phyloP scores from a whole-genome alignment of 495 filamentous ascomycete genomes.

The Trichocladium antarcticum region DNA sequence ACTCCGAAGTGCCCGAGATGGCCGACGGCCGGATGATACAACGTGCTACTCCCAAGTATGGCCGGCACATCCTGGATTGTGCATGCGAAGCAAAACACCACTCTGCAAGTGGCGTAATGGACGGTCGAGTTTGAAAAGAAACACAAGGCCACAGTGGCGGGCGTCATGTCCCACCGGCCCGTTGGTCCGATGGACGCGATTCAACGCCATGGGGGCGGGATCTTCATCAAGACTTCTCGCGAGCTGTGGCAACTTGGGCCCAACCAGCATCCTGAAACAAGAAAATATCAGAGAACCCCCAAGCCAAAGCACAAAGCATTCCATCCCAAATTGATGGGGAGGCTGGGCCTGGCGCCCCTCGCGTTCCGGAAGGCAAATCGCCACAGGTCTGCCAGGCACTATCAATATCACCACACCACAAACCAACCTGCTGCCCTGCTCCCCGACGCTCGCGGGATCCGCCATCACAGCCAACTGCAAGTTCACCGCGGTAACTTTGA shows the following conservation, averaged over 20 bases:
- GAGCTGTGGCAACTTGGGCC: background rate
- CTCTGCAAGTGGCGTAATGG: background rate
- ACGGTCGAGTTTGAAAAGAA: too few relatives aligned
- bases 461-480: too few relatives aligned
- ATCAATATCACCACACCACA: too few relatives aligned
- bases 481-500: too few relatives aligned
- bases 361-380: background rate
- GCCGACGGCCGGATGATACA: background rate
- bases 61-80: too few relatives aligned
- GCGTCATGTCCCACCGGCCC: background rate
- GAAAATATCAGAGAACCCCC: background rate
- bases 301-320: background rate
- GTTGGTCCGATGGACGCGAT: background rate
- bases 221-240: background rate
- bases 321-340: background rate
- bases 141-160: too few relatives aligned
- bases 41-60: background rate
- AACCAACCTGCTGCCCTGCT: too few relatives aligned
- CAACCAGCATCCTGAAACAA: background rate
- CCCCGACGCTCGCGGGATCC: too few relatives aligned
- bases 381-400: too few relatives aligned
- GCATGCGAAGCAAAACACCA: background rate
- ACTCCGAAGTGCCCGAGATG: slow-evolving; percentile 4
- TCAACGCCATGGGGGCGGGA: background rate
- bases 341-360: background rate